A percentile compares a stretch with the other conserved stretches of the same genome.
Evolutionary conservation across 2,329 filamentous ascomycete species (phyloP).

Genomic region (Colletotrichum sp.): DNA sequence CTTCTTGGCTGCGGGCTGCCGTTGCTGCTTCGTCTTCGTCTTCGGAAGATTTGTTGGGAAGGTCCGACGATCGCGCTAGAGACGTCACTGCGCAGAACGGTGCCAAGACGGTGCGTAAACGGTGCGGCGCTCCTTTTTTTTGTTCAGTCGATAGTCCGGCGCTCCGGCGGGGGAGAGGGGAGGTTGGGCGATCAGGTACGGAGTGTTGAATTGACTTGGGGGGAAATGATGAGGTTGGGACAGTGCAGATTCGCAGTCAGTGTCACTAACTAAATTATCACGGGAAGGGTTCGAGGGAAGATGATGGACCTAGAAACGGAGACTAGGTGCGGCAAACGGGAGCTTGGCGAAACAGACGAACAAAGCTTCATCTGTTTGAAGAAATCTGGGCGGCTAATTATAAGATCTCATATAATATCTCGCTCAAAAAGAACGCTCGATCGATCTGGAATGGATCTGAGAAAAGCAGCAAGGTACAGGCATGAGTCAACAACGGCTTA

Average conservation of each 20-base stretch:
- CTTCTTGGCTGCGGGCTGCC: background rate
- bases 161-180: background rate
- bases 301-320: background rate
- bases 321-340: background rate
- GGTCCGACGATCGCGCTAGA: constrained; percentile 13
- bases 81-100: constrained; percentile 5
- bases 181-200: background rate
- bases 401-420: background rate
- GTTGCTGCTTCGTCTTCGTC: background rate
- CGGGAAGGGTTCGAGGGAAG: background rate
- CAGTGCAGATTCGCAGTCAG: background rate
- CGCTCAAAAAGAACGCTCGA: background rate
- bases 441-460: background rate
- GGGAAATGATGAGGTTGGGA: background rate
- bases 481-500: background rate
- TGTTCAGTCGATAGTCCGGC: background rate
- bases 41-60: constrained; percentile 20
- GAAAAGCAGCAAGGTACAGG: background rate
- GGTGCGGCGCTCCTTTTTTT: background rate
- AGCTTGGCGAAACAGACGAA: background rate
- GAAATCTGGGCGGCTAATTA: background rate
- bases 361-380: background rate
- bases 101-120: background rate
- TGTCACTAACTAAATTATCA: background rate
- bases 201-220: background rate